Evolutionary conservation across 768 basidiomycete genomes (phyloP), one percentile per base, ranked within the genome.

Genomic region (Russula brevipes): DNA sequence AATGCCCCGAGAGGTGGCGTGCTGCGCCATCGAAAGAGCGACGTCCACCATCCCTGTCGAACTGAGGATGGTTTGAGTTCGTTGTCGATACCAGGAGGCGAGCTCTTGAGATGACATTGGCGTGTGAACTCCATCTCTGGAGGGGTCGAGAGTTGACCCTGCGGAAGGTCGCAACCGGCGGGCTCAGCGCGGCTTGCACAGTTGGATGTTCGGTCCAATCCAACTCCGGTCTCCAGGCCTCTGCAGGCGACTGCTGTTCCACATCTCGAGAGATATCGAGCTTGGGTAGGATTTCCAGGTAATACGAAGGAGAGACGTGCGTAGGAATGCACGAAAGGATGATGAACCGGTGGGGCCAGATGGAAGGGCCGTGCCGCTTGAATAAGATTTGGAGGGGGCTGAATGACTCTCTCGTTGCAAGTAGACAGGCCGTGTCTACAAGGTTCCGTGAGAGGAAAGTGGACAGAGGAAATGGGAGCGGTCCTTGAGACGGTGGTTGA

Each of bases 1-100:
- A 12, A 97, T 78, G 14, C 88, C 88, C 68, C 85, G 84, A 8
- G 93, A 87, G 11, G 89, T 94, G 14, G 86, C 94, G 66, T 96
- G 86, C 72, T 97, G 95, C 9, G 93, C 81, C 50, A 88, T 79
- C 7, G 84, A 82, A 19, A 98, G 79, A 4, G 94, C 91, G 39
- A 84, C 73, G 68, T 94, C 89, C 47, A 94, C 76, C 75, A 93
- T 82, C 1, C 94, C 94, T 0, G 87, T 85, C 0, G 78, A 76
- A 7, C 77, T 72, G 33, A 94, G 81, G 63, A 93, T 81, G 14
- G 70, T 65, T 45, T 86, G 76, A 31, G 91, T 85, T 38, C 86
- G 86, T 4, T 63, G 69, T 68, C 76, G 81, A 76, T 97, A 98
- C 95, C 94, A 98, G 31, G 70, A 57, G 5, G 84, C 76, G 7